Percentiles rank a stretch among this genome's conserved stretches.
These are phyloP conservation scores for Alternaria hordeiaustralica DNA, from an alignment of 2,329 filamentous ascomycete species.

Conservation along the genomic window DNA sequence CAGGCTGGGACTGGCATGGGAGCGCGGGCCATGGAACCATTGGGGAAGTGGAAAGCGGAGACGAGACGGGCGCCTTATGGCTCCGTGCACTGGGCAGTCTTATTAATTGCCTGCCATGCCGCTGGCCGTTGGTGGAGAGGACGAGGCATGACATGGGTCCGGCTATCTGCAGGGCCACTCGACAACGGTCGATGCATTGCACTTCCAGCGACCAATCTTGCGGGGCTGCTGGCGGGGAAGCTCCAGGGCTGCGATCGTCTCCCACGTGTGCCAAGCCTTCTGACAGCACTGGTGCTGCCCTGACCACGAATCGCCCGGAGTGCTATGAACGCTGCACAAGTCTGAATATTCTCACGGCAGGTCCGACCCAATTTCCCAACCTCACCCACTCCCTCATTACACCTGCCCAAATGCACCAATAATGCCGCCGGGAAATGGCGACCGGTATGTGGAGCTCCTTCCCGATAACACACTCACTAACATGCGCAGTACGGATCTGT, in stretches of 20 bases:
- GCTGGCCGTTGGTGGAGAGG: background rate
- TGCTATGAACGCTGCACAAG: background rate
- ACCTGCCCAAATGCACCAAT: conserved; percentile 16
- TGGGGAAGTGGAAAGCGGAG: conserved; percentile 22
- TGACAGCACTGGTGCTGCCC: conserved; percentile 5
- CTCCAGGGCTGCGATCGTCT: conserved; percentile 5
- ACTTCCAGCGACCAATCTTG: conserved; percentile 7
- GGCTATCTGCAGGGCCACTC: conserved; percentile 2
- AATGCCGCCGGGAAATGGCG: conserved; percentile 32
- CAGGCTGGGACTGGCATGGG: background rate
- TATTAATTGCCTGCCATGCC: background rate
- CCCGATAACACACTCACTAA: conserved; percentile 8
- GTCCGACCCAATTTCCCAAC: background rate
- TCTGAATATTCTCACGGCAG: background rate
- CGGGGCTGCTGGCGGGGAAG: conserved; percentile 15
- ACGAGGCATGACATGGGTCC: background rate
- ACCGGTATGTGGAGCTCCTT: conserved; percentile 29
- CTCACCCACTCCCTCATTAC: background rate
- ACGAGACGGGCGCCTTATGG: conserved; percentile 8
- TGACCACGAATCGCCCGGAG: background rate
- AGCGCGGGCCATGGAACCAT: conserved; percentile 16
- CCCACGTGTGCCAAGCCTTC: conserved; percentile 20
- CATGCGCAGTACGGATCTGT: conserved; percentile 77
- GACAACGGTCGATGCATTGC: background rate
- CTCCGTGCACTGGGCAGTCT: conserved; percentile 6